Conservation (phyloP, 768 basidiomycete genomes). For the Scleroderma citrinum region DNA sequence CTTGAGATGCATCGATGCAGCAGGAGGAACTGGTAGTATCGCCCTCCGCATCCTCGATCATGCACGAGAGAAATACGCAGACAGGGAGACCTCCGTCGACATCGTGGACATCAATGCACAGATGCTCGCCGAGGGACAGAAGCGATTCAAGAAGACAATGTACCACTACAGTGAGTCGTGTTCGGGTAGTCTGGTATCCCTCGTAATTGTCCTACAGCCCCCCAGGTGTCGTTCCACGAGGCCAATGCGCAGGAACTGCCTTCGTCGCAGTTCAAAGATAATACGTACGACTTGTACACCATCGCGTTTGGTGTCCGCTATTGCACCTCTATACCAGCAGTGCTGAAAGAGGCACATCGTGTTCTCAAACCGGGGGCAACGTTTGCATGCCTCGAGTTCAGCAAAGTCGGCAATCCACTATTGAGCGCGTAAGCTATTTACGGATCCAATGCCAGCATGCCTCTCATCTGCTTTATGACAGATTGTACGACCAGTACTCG, state of each 20-base stretch:
- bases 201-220: slow-evolving; percentile 45
- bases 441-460: background rate
- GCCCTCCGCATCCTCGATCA: slow-evolving; percentile 90
- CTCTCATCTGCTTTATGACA: slow-evolving; percentile 27
- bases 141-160: slow-evolving; percentile 93
- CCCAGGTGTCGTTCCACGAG: slow-evolving; percentile 88
- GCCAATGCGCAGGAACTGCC: slow-evolving; percentile 87
- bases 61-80: slow-evolving; percentile 82
- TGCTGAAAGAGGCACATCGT: slow-evolving; percentile 83
- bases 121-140: slow-evolving; percentile 91
- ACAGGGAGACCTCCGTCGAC: slow-evolving; percentile 83
- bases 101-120: slow-evolving; percentile 93
- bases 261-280: slow-evolving; percentile 59
- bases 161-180: slow-evolving; percentile 83
- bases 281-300: slow-evolving; percentile 93
- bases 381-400: slow-evolving; percentile 95
- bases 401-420: slow-evolving; percentile 83
- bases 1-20: slow-evolving; percentile 86
- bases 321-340: slow-evolving; percentile 87
- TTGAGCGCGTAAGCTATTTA: slow-evolving; percentile 67
- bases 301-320: slow-evolving; percentile 98
- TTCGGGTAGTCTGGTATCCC: background rate
- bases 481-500: slow-evolving; percentile 91
- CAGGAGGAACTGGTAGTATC: slow-evolving; percentile 98
- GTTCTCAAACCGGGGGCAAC: slow-evolving; percentile 95